Percentiles rank a stretch among this genome's conserved stretches.
Evolutionary conservation across 2,329 filamentous ascomycete species (phyloP).

Genomic region (Cladobotryum mycophilum): DNA sequence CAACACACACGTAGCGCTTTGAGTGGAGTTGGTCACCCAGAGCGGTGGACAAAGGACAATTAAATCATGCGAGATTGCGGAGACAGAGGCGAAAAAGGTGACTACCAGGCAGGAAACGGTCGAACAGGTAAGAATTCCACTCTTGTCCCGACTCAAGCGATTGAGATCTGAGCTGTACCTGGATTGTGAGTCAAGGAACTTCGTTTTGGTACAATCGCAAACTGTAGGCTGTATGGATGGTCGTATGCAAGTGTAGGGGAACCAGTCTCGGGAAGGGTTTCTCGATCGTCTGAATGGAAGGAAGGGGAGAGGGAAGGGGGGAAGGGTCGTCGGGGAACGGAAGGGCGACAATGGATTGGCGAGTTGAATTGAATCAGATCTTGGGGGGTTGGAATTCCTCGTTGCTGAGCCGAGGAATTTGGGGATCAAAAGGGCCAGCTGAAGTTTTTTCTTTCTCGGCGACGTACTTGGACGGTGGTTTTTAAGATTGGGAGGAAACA

Average conservation of each 20-base stretch:
- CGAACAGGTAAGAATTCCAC: background rate
- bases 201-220: background rate
- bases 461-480: constrained; percentile 12
- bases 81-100: constrained; percentile 6
- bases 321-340: constrained; percentile 18
- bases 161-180: constrained; percentile 1
- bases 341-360: constrained; percentile 20
- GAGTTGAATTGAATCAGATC: constrained; percentile 17
- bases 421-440: constrained; percentile 13
- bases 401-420: constrained; percentile 39
- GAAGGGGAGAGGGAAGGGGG: constrained; percentile 14
- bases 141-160: background rate
- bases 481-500: constrained; percentile 14
- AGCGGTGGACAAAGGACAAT: constrained; percentile 7
- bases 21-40: constrained; percentile 1
- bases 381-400: constrained; percentile 29
- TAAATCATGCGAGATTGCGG: constrained; percentile 12
- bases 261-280: constrained; percentile 30
- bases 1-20: constrained; percentile 8
- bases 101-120: constrained; percentile 2
- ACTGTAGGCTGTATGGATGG: background rate
- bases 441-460: constrained; percentile 7
- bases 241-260: constrained; percentile 10
- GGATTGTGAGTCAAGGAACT: background rate
- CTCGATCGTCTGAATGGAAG: constrained; percentile 20